Evolutionary conservation across 208 protist genomes (phyloP).

Genomic region (Leptomonas pyrrhocoris): DNA sequence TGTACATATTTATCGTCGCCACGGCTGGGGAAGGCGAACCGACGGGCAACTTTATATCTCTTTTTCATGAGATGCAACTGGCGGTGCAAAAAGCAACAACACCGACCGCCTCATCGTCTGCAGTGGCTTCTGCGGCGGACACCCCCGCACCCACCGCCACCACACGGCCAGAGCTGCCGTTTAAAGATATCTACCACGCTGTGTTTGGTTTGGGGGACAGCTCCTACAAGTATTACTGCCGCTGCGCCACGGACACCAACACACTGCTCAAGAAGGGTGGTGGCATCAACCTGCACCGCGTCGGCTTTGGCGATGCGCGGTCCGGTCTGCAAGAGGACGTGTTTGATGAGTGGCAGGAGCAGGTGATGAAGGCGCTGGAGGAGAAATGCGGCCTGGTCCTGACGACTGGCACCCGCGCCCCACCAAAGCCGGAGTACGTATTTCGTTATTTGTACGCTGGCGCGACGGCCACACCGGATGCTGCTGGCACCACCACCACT

Average conservation of each 20-base stretch:
- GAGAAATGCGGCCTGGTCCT: constrained; percentile 40
- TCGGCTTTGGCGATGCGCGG: constrained; percentile 67
- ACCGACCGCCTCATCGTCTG: background rate
- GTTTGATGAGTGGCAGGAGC: constrained; percentile 78
- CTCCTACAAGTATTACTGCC: constrained; percentile 96
- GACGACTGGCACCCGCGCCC: constrained; percentile 19
- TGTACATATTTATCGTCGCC: constrained; percentile 70
- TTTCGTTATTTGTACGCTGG: constrained; percentile 28
- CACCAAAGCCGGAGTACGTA: constrained; percentile 51
- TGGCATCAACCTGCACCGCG: constrained; percentile 50
- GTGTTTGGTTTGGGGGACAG: constrained; percentile 95
- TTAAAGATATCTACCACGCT: constrained; percentile 67
- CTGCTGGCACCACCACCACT: background rate
- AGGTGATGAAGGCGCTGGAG: constrained; percentile 48
- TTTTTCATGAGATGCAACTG: constrained; percentile 58
- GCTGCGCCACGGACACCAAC: constrained; percentile 50
- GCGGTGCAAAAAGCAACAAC: constrained; percentile 18
- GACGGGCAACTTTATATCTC: constrained; percentile 58
- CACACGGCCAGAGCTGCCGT: constrained; percentile 26
- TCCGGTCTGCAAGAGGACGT: constrained; percentile 57
- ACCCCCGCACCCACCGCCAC: background rate
- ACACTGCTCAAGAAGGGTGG: constrained; percentile 61
- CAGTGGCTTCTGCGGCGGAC: background rate
- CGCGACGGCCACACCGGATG: background rate
- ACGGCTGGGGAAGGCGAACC: constrained; percentile 78